Evolutionary conservation across 495 filamentous ascomycete species (phyloP).

Genomic region (Aspergillus avenaceus): DNA sequence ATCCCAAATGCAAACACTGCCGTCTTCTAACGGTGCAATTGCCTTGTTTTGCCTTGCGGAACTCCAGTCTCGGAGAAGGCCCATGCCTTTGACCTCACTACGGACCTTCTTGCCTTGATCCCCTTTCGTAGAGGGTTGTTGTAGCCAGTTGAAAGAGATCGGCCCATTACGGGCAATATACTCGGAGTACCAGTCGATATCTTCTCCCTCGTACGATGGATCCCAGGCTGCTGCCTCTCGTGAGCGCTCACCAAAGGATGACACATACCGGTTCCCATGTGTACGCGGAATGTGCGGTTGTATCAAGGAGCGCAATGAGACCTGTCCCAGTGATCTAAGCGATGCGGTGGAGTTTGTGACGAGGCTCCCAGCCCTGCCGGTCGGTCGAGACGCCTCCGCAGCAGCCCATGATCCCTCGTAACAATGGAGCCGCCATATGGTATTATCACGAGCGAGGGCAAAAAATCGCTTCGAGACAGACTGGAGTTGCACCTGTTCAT

Average conservation of each 20-base stretch:
- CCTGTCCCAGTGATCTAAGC: conserved; percentile 31
- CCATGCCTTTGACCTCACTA: conserved; percentile 58
- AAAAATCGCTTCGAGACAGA: conserved; percentile 64
- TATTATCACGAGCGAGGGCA: conserved; percentile 68
- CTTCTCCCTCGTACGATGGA: conserved; percentile 58
- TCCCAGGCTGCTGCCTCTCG: conserved; percentile 77
- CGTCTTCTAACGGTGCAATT: conserved; percentile 78
- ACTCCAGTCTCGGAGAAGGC: conserved; percentile 52
- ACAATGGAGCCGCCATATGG: conserved; percentile 70
- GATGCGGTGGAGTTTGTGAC: conserved; percentile 23
- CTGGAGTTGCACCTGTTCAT: conserved; percentile 67
- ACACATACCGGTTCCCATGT: conserved; percentile 6
- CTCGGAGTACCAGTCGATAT: conserved; percentile 79
- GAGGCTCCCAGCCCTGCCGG: conserved; percentile 25
- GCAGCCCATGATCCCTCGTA: conserved; percentile 60
- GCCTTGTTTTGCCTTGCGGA: conserved; percentile 50
- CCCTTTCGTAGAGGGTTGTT: conserved; percentile 45
- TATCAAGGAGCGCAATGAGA: conserved; percentile 33
- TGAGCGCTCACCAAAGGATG: conserved; percentile 35
- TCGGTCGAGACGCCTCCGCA: conserved; percentile 34
- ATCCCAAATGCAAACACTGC: conserved; percentile 83
- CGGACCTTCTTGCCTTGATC: conserved; percentile 37
- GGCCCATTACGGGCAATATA: conserved; percentile 80
- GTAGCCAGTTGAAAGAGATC: conserved; percentile 69
- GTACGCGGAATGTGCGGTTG: conserved; percentile 24